A percentile compares a stretch with the other conserved stretches of the same genome.
phyloP scores from a whole-genome alignment of 78 protist genomes.

The Dictyostelium intermedium region DNA sequence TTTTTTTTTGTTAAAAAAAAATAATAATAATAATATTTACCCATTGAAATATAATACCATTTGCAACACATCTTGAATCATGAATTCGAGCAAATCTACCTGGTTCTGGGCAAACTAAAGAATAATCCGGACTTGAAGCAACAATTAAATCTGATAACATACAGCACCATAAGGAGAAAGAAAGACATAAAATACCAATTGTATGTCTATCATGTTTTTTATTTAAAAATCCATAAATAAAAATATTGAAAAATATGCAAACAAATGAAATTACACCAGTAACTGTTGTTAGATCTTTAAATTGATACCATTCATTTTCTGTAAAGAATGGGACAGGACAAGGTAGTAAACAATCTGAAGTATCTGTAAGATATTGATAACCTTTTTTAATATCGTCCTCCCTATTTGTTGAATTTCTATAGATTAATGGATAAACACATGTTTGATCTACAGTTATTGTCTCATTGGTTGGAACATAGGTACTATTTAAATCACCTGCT shows the following conservation, averaged over 20 bases:
- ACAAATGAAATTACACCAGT: conserved; percentile 15
- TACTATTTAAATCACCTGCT: neutral
- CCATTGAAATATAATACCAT: conserved; percentile 61
- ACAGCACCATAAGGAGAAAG: conserved; percentile 24
- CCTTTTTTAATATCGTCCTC: conserved; percentile 21
- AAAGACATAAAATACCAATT: conserved; percentile 25
- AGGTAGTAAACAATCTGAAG: conserved; percentile 25
- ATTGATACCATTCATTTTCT: neutral
- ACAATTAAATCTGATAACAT: conserved; percentile 17
- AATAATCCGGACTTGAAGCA: conserved; percentile 9
- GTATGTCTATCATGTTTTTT: conserved; percentile 63
- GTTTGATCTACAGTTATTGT: neutral
- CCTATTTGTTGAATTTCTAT: neutral
- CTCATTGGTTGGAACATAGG: neutral
- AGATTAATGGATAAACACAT: conserved; percentile 28
- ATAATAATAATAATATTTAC: neutral
- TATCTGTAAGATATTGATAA: neutral
- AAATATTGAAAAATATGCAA: conserved; percentile 34
- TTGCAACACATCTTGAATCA: conserved; percentile 42
- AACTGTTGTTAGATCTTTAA: neutral
- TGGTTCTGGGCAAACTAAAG: conserved; percentile 46
- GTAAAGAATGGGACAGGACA: conserved; percentile 54
- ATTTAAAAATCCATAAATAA: conserved; percentile 41
- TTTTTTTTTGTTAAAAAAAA: no score
- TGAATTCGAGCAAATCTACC: conserved; percentile 49